Percentiles rank a stretch among this genome's conserved stretches.
Conservation (phyloP, 2,329 filamentous ascomycete genomes). For the Dothiorella sarmentorum region DNA sequence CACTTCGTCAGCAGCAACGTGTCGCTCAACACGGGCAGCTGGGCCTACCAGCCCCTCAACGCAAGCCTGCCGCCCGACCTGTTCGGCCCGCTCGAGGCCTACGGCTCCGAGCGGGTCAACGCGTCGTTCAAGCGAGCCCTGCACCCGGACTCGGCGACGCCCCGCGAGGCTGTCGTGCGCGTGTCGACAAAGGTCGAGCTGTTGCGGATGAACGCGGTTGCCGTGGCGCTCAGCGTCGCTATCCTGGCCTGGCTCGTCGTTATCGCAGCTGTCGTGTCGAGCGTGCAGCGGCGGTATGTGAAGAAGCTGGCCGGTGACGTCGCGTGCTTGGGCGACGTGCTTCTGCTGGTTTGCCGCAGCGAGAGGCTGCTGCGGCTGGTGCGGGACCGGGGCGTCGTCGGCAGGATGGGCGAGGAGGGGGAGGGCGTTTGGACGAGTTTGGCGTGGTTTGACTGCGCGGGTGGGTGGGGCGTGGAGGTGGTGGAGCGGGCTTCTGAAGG, state of each 20-base stretch:
- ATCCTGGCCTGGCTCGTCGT: slow-evolving; percentile 19
- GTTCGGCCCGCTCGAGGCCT: no score
- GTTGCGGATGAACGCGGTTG: slow-evolving; percentile 17
- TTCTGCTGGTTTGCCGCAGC: slow-evolving; percentile 19
- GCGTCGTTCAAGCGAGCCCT: no score
- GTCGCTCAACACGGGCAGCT: slow-evolving; percentile 23
- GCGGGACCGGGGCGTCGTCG: background rate
- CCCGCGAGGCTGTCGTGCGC: background rate
- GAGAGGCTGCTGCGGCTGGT: slow-evolving; percentile 2
- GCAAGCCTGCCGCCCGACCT: slow-evolving; percentile 21
- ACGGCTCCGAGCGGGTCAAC: no score
- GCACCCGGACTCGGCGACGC: background rate
- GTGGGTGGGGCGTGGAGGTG: no score
- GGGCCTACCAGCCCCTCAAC: slow-evolving; percentile 24
- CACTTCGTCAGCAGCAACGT: slow-evolving; percentile 27
- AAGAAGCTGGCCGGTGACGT: background rate
- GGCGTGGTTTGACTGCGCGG: no score
- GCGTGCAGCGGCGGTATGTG: background rate
- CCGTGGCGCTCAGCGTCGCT: slow-evolving; percentile 19
- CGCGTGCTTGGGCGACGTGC: slow-evolving; percentile 19
- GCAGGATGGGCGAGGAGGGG: no score
- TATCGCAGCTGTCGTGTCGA: background rate
- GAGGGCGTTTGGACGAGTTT: no score
- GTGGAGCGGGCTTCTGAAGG: no score
- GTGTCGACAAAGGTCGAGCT: slow-evolving; percentile 16